Conservation (phyloP, 495 filamentous ascomycete species). For the Rostrohypoxylon terebratum region DNA sequence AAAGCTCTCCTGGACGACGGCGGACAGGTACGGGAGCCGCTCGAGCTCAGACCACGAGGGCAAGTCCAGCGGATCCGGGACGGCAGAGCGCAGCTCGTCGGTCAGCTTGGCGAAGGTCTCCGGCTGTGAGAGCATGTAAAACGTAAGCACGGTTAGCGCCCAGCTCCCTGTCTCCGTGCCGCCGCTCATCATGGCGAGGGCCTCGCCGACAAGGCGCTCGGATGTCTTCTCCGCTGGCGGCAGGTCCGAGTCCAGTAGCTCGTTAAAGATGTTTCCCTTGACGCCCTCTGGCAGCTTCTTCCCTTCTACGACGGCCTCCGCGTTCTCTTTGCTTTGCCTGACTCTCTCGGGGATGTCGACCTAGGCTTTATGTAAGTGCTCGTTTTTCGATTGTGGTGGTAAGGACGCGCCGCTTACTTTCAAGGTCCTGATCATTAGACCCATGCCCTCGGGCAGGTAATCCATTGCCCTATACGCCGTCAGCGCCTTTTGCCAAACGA, state of each 20-base stretch:
- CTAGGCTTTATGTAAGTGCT: conserved; percentile 12
- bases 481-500: not conserved
- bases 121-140: conserved; percentile 53
- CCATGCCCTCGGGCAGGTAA: conserved; percentile 21
- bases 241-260: conserved; percentile 13
- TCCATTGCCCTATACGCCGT: conserved; percentile 14
- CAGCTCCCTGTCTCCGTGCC: conserved; percentile 63
- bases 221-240: conserved; percentile 11
- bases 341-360: conserved; percentile 22
- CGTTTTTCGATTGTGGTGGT: not conserved
- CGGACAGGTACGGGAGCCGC: conserved; percentile 16
- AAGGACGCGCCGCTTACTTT: conserved; percentile 18
- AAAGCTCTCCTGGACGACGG: conserved; percentile 31
- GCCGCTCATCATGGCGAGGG: conserved; percentile 57
- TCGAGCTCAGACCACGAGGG: conserved; percentile 38
- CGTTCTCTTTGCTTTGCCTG: conserved; percentile 11
- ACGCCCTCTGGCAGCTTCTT: conserved; percentile 9
- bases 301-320: not conserved
- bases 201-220: conserved; percentile 50
- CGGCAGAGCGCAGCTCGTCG: conserved; percentile 46
- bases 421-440: conserved; percentile 16
- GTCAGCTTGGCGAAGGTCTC: conserved; percentile 46
- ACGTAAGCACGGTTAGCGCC: conserved; percentile 53
- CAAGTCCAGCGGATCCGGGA: conserved; percentile 29
- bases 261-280: conserved; percentile 13